Base-by-base conservation (phyloP, 805 yeast genomes). In the Scheffersomyces coipomensis region DNA sequence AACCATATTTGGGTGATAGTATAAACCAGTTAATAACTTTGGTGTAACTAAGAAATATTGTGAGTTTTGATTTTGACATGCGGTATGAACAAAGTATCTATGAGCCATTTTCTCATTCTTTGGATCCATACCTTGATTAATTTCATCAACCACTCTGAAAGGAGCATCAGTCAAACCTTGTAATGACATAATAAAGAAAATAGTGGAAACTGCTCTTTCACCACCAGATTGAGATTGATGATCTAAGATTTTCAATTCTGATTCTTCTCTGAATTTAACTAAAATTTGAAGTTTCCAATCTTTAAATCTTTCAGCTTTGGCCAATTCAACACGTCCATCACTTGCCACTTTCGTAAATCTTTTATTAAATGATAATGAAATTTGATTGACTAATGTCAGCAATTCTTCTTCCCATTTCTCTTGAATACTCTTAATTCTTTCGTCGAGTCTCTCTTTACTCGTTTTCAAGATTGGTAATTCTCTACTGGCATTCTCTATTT, bases 111-210 rank as follows among this genome's bases (percentile, higher is more conserved):
- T 78, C 61, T 93, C 99, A 55, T 93, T 93, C 44, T 78, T 78
- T 10, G 95, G 85, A 64, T 93, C 99, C 98, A 93, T 90, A 49
- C 99, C 99, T 66, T 93, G 99, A 58, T 93, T 93, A 46, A 93
- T 95, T 68, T 93, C 99, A 64, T 93, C 99, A 6, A 93, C 97
- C 2, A 91, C 90, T 55, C 98, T 72, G 55, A 93, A 88, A 8
- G 99, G 98, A 0, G 97, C 88, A 21, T 76, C 75, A 0, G 97
- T 83, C 41, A 85, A 72, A 9, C 89, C 91, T 64, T 93, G 99
- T 46, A 93, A 68, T 1, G 98, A 83, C 72, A 93, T 86, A 55
- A 93, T 76, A 57, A 85, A 93, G 37, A 90, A 77, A 2, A 91
- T 91, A 0, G 98, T 93, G 0, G 97, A 83, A 0, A 93, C 96